A percentile compares a stretch with the other conserved stretches of the same genome.
Conservation (phyloP, 2,329 filamentous ascomycete genomes). For the Metarhizium guizhouense region DNA sequence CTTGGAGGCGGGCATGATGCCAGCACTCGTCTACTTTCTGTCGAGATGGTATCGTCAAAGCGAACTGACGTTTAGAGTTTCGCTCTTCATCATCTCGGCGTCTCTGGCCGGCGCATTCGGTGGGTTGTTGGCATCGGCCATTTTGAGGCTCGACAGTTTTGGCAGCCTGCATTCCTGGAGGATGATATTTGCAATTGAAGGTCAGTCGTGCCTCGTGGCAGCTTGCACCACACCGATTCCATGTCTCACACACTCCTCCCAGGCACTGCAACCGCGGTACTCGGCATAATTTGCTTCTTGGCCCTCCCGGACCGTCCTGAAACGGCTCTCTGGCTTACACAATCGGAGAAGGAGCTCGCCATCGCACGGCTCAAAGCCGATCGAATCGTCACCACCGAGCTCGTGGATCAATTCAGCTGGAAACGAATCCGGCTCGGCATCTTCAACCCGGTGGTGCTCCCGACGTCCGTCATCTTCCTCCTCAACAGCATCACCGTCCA, state of each 20-base stretch:
- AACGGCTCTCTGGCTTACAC: constrained; percentile 54
- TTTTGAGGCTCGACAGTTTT: constrained; percentile 48
- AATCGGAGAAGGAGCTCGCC: constrained; percentile 54
- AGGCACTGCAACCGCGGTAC: constrained; percentile 46
- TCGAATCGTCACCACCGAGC: constrained; percentile 46
- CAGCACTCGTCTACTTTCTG: constrained; percentile 58
- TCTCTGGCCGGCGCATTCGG: constrained; percentile 60
- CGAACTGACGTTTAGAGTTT: constrained; percentile 54
- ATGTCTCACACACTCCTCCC: not conserved
- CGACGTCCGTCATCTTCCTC: constrained; percentile 49
- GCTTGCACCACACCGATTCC: not conserved
- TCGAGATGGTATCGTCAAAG: constrained; percentile 54
- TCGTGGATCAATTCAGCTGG: constrained; percentile 49
- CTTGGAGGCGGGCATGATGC: constrained; percentile 58
- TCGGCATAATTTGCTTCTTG: constrained; percentile 49
- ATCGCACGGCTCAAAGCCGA: constrained; percentile 51
- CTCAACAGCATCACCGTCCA: constrained; percentile 65
- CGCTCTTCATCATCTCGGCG: constrained; percentile 57
- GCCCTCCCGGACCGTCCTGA: constrained; percentile 58
- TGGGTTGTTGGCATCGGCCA: constrained; percentile 53
- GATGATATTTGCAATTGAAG: constrained; percentile 64
- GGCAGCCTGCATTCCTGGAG: constrained; percentile 51
- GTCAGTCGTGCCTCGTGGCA: not conserved
- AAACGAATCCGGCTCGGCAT: constrained; percentile 53
- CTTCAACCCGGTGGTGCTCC: constrained; percentile 45